Evolutionary conservation across 2,329 filamentous ascomycete species (phyloP), one percentile per base, ranked within the genome.

Genomic region (Pseudogymnoascus sp.): DNA sequence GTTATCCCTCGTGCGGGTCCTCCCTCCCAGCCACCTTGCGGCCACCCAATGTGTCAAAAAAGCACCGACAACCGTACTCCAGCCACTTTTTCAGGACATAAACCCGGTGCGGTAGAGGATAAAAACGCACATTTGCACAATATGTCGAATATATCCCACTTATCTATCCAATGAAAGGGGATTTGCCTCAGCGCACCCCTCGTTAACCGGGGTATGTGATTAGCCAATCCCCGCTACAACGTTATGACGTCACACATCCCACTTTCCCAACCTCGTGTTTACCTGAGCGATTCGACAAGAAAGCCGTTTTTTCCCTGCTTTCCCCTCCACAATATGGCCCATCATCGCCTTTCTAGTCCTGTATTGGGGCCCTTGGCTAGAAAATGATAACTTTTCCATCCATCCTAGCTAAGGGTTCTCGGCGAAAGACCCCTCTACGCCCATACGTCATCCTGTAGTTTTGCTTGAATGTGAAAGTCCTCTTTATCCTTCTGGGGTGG

Each of bases 251-350:
- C 49, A 55, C 49, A 9, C 9, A 33, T 55, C 49, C 49, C 49
- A 55, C 49, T 55, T 49, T 55, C 49, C 49, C 49, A 55, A 55
- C 49, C 49, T 55, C 49, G 28, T 6, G 28, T 14, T 55, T 18
- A 55, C n/a, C 18, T 14, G 8, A 28, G 25, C 25, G 25, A 55
- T 55, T 33, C 16, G 28, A 55, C n/a, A 28, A 18, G 5, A 33
- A 55, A 33, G 28, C 25, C 28, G 23, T 7, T 49, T 3, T 49
- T 55, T 33, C 49, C 49, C 49, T 55, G 49, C n/a, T 33, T 25
- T 9, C 9, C 7, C 49, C n/a, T 28, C 25, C 25, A 33, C n/a
- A 33, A 12, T 11, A 33, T 33, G 25, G 49, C 49, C 49, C 49
- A 55, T 55, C 49, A 55, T 55, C 5, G 25, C 49, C 49, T 12